These are phyloP conservation scores for Exophiala calicioides DNA, from an alignment of 2,329 filamentous ascomycete species.

Conservation along the genomic window DNA sequence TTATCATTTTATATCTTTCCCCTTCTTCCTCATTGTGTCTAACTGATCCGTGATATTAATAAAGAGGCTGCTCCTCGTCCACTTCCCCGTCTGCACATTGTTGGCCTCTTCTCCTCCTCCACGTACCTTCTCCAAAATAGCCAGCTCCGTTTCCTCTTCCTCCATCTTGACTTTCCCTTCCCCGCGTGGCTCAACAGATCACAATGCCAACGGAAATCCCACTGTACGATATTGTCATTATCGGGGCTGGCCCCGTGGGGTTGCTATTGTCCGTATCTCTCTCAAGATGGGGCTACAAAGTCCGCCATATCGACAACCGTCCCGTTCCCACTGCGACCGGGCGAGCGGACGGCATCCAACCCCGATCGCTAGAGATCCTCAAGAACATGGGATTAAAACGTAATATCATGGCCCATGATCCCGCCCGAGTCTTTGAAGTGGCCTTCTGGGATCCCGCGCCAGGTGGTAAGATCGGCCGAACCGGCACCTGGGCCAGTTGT, in stretches of 20 bases:
- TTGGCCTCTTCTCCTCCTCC: too few species aligned
- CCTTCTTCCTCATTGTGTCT: too few species aligned
- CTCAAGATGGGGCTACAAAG: slow-evolving; percentile 88
- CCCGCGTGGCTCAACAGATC: slow-evolving; percentile 4
- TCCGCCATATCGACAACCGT: slow-evolving; percentile 92
- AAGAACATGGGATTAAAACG: slow-evolving; percentile 89
- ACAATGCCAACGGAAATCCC: slow-evolving; percentile 24
- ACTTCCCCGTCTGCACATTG: too few species aligned
- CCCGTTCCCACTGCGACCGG: slow-evolving; percentile 82
- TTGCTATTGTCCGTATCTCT: slow-evolving; percentile 85
- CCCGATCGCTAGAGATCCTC: slow-evolving; percentile 80
- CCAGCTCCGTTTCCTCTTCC: neutral
- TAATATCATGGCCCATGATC: slow-evolving; percentile 81
- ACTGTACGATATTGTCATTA: slow-evolving; percentile 67
- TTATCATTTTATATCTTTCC: too few species aligned
- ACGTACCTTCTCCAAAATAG: too few species aligned
- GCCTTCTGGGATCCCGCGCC: slow-evolving; percentile 64
- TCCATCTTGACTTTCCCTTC: neutral
- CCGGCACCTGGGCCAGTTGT: slow-evolving; percentile 79
- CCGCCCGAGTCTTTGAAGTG: slow-evolving; percentile 78
- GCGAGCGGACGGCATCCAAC: slow-evolving; percentile 88
- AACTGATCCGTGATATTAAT: too few species aligned
- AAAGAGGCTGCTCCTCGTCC: too few species aligned
- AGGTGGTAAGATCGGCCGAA: slow-evolving; percentile 59
- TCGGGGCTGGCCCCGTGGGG: slow-evolving; percentile 86